Conservation (phyloP, 305 asterid species). For the Solanum hybrid region DNA sequence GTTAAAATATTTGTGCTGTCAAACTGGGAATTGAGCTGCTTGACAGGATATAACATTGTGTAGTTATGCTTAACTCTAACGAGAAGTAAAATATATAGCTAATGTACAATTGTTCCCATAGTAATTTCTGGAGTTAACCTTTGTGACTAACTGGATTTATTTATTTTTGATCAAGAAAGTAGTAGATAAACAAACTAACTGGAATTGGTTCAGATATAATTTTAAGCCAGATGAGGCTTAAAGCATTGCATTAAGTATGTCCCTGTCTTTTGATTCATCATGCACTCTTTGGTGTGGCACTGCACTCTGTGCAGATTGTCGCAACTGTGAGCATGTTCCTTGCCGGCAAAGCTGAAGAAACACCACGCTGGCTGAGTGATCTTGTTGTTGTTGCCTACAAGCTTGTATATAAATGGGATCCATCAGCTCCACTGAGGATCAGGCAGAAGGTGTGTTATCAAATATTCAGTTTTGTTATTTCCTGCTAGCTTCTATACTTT, state of each 20-base stretch:
- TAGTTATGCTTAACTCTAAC: not conserved
- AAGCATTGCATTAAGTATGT: not conserved
- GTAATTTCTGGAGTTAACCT: not conserved
- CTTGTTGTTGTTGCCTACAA: constrained; percentile 33
- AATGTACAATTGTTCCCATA: not conserved
- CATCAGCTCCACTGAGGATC: constrained; percentile 42
- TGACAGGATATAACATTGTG: not conserved
- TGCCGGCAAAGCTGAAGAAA: constrained; percentile 57
- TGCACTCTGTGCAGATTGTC: constrained; percentile 33
- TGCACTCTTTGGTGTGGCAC: constrained; percentile 9
- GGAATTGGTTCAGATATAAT: not conserved
- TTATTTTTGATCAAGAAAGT: not conserved
- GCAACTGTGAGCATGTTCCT: constrained; percentile 50
- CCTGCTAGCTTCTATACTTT: not conserved
- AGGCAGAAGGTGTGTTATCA: constrained; percentile 30
- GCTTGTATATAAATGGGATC: constrained; percentile 41
- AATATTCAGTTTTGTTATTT: not conserved
- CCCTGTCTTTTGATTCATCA: constrained; percentile 1
- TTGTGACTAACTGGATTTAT: not conserved
- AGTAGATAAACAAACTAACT: not conserved
- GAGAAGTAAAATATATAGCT: not conserved
- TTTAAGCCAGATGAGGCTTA: not conserved
- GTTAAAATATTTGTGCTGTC: not conserved
- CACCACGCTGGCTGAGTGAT: constrained; percentile 44
- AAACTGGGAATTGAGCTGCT: not conserved